Conservation (phyloP, 2,329 filamentous ascomycete species). For the Fusarium compactum region DNA sequence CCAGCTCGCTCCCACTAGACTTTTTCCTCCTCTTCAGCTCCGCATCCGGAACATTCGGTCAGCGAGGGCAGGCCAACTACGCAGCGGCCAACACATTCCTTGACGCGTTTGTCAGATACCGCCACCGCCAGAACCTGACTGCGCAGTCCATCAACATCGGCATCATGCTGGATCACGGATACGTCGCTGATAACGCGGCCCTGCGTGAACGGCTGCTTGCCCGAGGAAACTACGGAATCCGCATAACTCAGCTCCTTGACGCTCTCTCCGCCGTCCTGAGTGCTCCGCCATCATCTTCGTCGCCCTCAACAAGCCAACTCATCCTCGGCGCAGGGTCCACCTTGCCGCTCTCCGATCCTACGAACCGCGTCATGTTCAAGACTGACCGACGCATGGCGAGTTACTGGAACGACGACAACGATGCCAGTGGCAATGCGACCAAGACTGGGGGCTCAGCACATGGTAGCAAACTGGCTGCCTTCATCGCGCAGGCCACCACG, state of each 20-base stretch:
- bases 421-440: conserved; percentile 7
- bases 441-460: conserved; percentile 6
- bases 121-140: conserved; percentile 4
- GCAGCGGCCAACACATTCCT: conserved; percentile 9
- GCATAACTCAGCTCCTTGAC: conserved; percentile 4
- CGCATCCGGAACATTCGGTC: conserved; percentile 4
- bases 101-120: conserved; percentile 9
- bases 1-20: conserved; percentile 5
- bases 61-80: conserved; percentile 8
- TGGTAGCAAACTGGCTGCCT: conserved; percentile 7
- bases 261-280: conserved; percentile 7
- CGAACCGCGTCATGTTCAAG: conserved; percentile 12
- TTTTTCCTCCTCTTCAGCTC: conserved; percentile 11
- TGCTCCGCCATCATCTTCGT: conserved; percentile 2
- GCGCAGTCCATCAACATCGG: conserved; percentile 1
- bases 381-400: conserved; percentile 5
- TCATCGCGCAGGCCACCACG: conserved; percentile 8
- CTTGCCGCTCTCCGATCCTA: conserved; percentile 6
- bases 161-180: conserved; percentile 3
- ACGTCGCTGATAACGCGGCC: conserved; percentile 7
- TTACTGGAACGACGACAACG: conserved; percentile 5
- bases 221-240: conserved; percentile 12
- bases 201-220: conserved; percentile 4
- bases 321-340: conserved; percentile 8
- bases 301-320: conserved; percentile 1